These are phyloP conservation scores for Esteya vermicola DNA, from an alignment of 2,329 filamentous ascomycete genomes.

Conservation along the genomic window DNA sequence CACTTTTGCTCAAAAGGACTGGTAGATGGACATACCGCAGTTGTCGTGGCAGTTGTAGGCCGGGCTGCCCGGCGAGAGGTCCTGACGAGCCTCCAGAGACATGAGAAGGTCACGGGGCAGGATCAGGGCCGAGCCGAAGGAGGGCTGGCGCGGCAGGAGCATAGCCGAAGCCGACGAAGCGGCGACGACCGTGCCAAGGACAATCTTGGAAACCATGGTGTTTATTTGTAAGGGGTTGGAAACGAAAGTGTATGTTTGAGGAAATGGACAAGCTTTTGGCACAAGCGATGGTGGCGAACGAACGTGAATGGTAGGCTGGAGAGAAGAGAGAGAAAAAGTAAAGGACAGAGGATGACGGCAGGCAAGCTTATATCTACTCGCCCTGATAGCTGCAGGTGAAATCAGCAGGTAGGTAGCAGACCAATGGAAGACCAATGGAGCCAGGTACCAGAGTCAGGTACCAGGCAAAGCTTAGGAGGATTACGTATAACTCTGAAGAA, in stretches of 20 bases:
- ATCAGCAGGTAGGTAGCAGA: no score
- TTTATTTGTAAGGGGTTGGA: no score
- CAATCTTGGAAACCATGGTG: neutral
- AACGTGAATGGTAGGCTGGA: no score
- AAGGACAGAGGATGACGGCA: no score
- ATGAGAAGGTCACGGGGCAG: neutral
- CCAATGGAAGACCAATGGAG: no score
- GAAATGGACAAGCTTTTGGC: neutral
- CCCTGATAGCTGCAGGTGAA: no score
- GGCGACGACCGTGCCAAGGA: neutral
- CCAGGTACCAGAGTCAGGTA: no score
- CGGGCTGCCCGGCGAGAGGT: slow-evolving; percentile 19
- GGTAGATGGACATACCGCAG: slow-evolving; percentile 19
- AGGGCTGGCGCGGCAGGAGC: neutral
- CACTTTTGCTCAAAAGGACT: neutral
- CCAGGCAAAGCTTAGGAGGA: no score
- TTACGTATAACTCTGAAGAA: no score
- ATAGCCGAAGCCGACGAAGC: neutral
- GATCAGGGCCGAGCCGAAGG: slow-evolving; percentile 4
- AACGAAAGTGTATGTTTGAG: neutral
- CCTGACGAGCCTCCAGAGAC: slow-evolving; percentile 17
- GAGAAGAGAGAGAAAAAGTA: no score
- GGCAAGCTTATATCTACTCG: no score
- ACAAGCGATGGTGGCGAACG: neutral
- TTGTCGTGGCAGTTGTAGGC: slow-evolving; percentile 29